phyloP scores from a whole-genome alignment of 2,329 filamentous ascomycete genomes.

The Ampelomyces quisqualis region DNA sequence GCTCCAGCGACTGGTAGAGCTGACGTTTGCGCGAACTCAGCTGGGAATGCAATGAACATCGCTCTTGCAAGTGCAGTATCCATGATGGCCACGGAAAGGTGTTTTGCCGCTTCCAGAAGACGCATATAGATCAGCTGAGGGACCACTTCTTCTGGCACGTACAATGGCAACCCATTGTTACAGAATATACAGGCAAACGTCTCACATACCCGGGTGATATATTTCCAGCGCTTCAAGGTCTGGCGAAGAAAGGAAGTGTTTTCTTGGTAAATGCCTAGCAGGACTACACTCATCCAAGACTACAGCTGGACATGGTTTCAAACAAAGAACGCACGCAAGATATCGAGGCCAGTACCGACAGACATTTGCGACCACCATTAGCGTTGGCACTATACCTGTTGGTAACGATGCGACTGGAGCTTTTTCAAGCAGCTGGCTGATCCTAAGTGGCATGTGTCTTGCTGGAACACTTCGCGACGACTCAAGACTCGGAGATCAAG shows the following conservation, averaged over 20 bases:
- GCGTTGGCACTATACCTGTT: not conserved
- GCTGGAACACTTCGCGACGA: not conserved
- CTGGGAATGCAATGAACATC: too few species aligned
- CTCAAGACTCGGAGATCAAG: not conserved
- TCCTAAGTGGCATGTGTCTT: not conserved
- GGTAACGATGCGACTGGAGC: not conserved
- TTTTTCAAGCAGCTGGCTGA: not conserved
- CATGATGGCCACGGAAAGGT: too few species aligned
- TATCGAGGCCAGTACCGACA: not conserved
- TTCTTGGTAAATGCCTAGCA: slow-evolving; percentile 7
- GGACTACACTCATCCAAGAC: slow-evolving; percentile 2
- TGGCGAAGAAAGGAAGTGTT: slow-evolving; percentile 4
- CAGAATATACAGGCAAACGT: not conserved
- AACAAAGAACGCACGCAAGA: not conserved
- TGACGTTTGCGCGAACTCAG: too few species aligned
- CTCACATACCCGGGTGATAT: slow-evolving; percentile 6
- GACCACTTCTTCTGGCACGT: too few species aligned
- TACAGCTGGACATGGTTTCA: slow-evolving; percentile 3
- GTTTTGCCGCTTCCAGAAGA: too few species aligned
- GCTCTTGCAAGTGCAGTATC: too few species aligned
- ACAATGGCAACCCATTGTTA: slow-evolving; percentile 4
- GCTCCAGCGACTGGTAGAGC: too few species aligned
- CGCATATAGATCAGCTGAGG: too few species aligned
- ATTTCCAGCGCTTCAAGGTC: slow-evolving; percentile 9
- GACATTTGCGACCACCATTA: not conserved